A percentile compares a stretch with the other conserved stretches of the same genome.
Evolutionary conservation across 2,329 filamentous ascomycete species (phyloP).

Genomic region (Pseudogymnoascus sp.): DNA sequence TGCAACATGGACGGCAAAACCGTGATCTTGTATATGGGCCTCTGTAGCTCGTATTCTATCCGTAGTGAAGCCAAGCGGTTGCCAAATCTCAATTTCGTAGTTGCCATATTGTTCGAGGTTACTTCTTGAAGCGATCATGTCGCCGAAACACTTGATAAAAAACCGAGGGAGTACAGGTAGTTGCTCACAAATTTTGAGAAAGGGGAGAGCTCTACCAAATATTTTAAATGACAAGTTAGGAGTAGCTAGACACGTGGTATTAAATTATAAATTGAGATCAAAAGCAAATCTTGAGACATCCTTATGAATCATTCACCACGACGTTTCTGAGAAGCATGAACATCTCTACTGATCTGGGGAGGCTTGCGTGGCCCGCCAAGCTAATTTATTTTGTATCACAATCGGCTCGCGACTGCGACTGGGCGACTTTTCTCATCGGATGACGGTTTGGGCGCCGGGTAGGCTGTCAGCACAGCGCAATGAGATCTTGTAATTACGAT

Average conservation of each 20-base stretch:
- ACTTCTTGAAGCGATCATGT: constrained; percentile 6
- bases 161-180: neutral
- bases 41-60: neutral
- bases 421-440: neutral
- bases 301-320: neutral
- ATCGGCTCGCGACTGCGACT: neutral
- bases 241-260: neutral
- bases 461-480: neutral
- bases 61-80: neutral
- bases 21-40: neutral
- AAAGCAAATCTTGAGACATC: neutral
- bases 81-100: neutral
- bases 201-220: neutral
- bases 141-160: neutral
- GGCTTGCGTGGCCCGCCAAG: neutral
- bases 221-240: neutral
- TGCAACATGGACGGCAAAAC: neutral
- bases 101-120: neutral
- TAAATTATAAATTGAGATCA: neutral
- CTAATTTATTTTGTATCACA: neutral
- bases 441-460: neutral
- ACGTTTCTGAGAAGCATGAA: neutral
- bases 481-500: neutral
- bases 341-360: neutral
- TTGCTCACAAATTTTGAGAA: neutral